Evolutionary conservation across 768 basidiomycete genomes (phyloP).

Genomic region (Phaeotremella fagi): DNA sequence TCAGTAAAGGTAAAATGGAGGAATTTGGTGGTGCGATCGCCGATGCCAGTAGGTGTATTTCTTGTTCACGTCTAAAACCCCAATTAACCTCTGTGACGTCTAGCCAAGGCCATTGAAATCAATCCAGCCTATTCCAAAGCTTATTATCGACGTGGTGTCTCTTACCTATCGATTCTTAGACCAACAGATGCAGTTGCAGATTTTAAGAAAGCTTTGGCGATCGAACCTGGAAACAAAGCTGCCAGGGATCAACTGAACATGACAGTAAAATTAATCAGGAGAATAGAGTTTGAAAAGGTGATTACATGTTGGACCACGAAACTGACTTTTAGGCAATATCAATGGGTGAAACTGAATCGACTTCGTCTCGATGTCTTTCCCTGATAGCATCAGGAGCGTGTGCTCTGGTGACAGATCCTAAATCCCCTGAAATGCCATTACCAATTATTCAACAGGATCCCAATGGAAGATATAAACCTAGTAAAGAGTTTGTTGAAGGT

Average conservation of each 20-base stretch:
- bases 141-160: constrained; percentile 69
- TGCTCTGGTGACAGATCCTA: constrained; percentile 66
- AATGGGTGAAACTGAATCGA: constrained; percentile 77
- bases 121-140: constrained; percentile 84
- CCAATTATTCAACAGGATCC: constrained; percentile 64
- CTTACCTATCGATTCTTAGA: constrained; percentile 82
- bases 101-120: constrained; percentile 77
- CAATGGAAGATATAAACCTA: constrained; percentile 58
- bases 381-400: constrained; percentile 78
- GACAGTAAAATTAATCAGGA: constrained; percentile 84
- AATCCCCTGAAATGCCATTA: constrained; percentile 51
- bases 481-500: constrained; percentile 67
- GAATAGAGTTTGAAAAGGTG: constrained; percentile 89
- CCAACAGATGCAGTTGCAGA: constrained; percentile 80
- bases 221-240: constrained; percentile 82
- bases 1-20: constrained; percentile 83
- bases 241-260: constrained; percentile 74
- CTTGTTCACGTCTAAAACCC: background rate
- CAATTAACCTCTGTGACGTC: background rate
- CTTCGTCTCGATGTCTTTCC: constrained; percentile 68
- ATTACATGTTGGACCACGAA: constrained; percentile 8
- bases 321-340: constrained; percentile 62
- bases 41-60: constrained; percentile 69
- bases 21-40: constrained; percentile 86
- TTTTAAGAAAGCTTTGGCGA: constrained; percentile 71